Base-by-base conservation (phyloP, 2,329 filamentous ascomycete species). In the Fusarium sterilihyphosum region DNA sequence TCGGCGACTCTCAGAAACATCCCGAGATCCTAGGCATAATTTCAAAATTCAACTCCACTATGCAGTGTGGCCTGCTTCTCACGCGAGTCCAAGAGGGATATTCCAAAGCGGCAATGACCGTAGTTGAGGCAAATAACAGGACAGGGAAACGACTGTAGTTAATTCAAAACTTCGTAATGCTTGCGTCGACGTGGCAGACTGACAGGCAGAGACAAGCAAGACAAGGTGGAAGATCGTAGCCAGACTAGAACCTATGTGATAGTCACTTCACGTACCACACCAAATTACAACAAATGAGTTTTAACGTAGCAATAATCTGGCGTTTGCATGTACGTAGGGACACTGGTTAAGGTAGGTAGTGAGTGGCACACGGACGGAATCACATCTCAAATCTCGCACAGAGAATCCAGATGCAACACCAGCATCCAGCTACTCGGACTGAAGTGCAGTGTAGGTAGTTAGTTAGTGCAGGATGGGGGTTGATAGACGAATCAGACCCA, bases 371-470 rank as follows among this genome's bases (percentile, higher is more conserved):
- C 20, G 8, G 24, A n/a, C 40, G 71, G 58, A 57, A 74, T 61
- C 58, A 74, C 67, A 71, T 73, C 71, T 73, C 62, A 71, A 73
- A 74, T 74, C 71, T 74, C 43, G 62, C 57, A 54, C 67, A 72
- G 29, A 53, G 17, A 26, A 53, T 8, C 46, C 50, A 72, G 67
- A 74, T 69, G 71, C 52, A 68, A 68, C 76, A 68, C 65, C 73
- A 72, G 66, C 76, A 68, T 70, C 70, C 75, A 77, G 70, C 62
- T 74, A 61, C 67, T 73, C 59, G 72, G 73, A 68, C 62, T 74
- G 67, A 57, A 65, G 29, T 37, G 59, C 16, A 63, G 44, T 41
- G 47, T 56, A 35, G 14, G 33, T 35, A 46, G 24, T n/a, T 35
- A 46, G 24, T n/a, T 65, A 59, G 65, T 74, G 63, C 47, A 65